These are phyloP conservation scores for Lobosporangium transversale DNA, from an alignment of 192 early-diverging fungal genomes.

Conservation along the genomic window DNA sequence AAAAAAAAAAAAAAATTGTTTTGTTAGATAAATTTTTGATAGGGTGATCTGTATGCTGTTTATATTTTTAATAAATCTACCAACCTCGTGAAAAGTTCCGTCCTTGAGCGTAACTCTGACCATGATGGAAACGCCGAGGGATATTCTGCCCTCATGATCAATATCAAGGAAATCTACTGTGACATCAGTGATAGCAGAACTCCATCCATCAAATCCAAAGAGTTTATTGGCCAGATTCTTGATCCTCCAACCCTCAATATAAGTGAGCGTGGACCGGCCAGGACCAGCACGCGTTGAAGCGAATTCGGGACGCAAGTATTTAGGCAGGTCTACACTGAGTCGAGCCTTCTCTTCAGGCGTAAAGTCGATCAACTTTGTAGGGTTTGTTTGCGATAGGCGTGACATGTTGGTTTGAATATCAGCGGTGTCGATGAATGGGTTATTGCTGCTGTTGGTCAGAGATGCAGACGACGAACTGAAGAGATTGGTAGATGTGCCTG, in stretches of 20 bases:
- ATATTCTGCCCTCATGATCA: slow-evolving; percentile 57
- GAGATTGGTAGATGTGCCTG: neutral
- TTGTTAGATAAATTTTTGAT: too few species aligned
- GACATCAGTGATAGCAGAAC: slow-evolving; percentile 73
- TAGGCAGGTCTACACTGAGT: slow-evolving; percentile 52
- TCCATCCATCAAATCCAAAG: slow-evolving; percentile 98
- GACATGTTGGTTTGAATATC: neutral
- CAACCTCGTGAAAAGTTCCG: slow-evolving; percentile 85
- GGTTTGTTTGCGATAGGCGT: neutral
- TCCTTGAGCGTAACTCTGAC: slow-evolving; percentile 87
- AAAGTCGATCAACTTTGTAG: slow-evolving; percentile 9
- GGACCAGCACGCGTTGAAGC: slow-evolving; percentile 73
- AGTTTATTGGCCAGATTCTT: slow-evolving; percentile 91
- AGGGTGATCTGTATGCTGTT: neutral
- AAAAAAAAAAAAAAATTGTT: too few species aligned
- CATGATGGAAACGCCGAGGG: slow-evolving; percentile 77
- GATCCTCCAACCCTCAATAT: slow-evolving; percentile 84
- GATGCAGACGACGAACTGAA: neutral
- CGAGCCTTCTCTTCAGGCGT: slow-evolving; percentile 26
- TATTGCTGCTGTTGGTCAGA: neutral
- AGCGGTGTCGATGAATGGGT: neutral
- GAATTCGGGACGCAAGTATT: slow-evolving; percentile 77
- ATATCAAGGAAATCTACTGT: slow-evolving; percentile 80
- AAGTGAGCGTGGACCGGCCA: slow-evolving; percentile 74
- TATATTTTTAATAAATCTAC: neutral